Percentiles rank a stretch among this genome's conserved stretches.
Evolutionary conservation across 1,284 basidiomycete species (phyloP).

Genomic region (Ceraceosorus guamensis): DNA sequence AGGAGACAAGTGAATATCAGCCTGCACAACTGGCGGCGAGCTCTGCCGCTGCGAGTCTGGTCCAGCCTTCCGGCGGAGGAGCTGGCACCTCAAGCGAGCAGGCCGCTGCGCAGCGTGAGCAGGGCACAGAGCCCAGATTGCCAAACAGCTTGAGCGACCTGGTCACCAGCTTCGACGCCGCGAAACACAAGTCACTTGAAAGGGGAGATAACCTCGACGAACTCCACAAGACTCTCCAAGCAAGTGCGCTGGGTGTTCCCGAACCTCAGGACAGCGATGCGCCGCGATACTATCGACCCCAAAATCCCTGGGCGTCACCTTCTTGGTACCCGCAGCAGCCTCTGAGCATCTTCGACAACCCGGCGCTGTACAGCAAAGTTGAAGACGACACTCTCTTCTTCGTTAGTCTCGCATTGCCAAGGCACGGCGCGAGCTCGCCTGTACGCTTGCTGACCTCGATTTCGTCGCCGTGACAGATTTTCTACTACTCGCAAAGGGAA

Average conservation of each 20-base stretch:
- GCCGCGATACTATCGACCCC: slow-evolving; percentile 82
- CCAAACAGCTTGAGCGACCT: slow-evolving; percentile 82
- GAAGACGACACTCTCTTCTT: slow-evolving; percentile 98
- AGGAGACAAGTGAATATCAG: slow-evolving; percentile 14
- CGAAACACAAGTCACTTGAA: slow-evolving; percentile 67
- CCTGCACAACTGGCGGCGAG: slow-evolving; percentile 42
- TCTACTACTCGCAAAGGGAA: slow-evolving; percentile 94
- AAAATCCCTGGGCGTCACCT: slow-evolving; percentile 86
- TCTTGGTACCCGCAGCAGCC: slow-evolving; percentile 89
- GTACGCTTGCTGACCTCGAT: no score
- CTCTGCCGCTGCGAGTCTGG: slow-evolving; percentile 50
- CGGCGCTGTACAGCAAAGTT: slow-evolving; percentile 79
- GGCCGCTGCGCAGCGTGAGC: slow-evolving; percentile 29
- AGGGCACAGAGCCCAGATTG: slow-evolving; percentile 45
- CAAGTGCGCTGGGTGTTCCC: slow-evolving; percentile 77
- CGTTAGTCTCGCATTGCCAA: slow-evolving; percentile 12
- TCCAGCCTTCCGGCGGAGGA: slow-evolving; percentile 30
- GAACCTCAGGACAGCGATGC: slow-evolving; percentile 70
- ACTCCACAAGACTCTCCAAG: slow-evolving; percentile 77
- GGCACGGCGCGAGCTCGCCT: background rate
- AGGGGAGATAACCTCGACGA: slow-evolving; percentile 56
- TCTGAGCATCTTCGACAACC: slow-evolving; percentile 71
- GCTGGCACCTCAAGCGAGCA: slow-evolving; percentile 27
- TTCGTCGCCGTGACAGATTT: slow-evolving; percentile 55
- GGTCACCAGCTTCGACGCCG: slow-evolving; percentile 87